Percentiles rank a stretch among this genome's conserved stretches.
These are phyloP conservation scores for Emmonsiellopsis sp. DNA, from an alignment of 2,329 filamentous ascomycete species.

Conservation along the genomic window DNA sequence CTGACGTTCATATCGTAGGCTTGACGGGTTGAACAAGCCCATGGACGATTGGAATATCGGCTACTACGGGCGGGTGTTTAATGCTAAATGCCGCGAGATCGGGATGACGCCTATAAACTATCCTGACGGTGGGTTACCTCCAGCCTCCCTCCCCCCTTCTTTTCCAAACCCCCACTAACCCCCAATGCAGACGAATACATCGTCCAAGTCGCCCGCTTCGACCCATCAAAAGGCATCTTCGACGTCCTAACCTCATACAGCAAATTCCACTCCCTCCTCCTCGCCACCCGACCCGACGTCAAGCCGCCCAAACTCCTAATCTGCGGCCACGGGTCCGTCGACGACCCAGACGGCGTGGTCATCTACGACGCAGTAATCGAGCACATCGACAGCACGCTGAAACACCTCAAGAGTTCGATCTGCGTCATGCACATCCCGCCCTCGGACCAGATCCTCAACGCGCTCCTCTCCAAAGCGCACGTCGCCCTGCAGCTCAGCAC, in stretches of 20 bases:
- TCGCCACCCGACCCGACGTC: conserved; percentile 38
- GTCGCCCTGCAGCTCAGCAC: conserved; percentile 72
- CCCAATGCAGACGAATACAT: conserved; percentile 54
- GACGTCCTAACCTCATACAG: conserved; percentile 35
- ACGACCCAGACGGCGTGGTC: conserved; percentile 65
- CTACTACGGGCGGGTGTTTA: conserved; percentile 69
- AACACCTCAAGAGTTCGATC: conserved; percentile 54
- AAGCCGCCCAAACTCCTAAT: conserved; percentile 62
- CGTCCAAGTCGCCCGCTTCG: conserved; percentile 71
- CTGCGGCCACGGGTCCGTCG: conserved; percentile 69
- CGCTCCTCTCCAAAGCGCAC: conserved; percentile 60
- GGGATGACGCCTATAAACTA: conserved; percentile 31
- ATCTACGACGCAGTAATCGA: conserved; percentile 64
- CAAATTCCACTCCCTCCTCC: conserved; percentile 55
- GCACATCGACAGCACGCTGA: conserved; percentile 55
- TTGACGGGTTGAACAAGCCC: conserved; percentile 71
- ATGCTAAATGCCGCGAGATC: conserved; percentile 51
- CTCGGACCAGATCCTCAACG: conserved; percentile 71
- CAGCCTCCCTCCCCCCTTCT: background rate
- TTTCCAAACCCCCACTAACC: conserved; percentile 39
- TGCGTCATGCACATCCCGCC: conserved; percentile 68
- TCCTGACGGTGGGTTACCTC: conserved; percentile 22
- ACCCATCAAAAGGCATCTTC: conserved; percentile 72
- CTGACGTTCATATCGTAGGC: conserved; percentile 33
- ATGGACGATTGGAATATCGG: conserved; percentile 60